phyloP scores from a whole-genome alignment of 768 basidiomycete genomes.

The Leccinum obscurum region DNA sequence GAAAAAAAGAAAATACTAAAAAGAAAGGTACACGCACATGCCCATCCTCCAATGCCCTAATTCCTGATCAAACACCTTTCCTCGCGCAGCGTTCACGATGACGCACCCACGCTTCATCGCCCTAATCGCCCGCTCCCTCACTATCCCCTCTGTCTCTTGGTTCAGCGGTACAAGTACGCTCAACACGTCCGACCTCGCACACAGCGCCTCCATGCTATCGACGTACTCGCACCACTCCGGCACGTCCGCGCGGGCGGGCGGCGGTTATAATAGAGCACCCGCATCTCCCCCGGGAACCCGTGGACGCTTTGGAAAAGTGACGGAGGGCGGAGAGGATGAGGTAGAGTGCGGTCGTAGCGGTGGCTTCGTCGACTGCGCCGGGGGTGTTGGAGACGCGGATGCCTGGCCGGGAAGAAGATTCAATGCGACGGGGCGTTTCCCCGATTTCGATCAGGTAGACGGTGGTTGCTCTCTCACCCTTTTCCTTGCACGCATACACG shows the following conservation, averaged over 20 bases:
- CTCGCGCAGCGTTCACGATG: conserved; percentile 85
- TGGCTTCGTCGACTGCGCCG: conserved; percentile 85
- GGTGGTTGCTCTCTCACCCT: conserved; percentile 59
- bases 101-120: conserved; percentile 75
- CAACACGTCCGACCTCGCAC: conserved; percentile 75
- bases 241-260: conserved; percentile 49
- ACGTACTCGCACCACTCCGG: conserved; percentile 82
- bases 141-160: conserved; percentile 58
- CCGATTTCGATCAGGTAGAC: too few relatives aligned
- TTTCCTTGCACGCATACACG: conserved; percentile 66
- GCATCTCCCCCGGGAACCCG: too few relatives aligned
- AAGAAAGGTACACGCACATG: conserved; percentile 57
- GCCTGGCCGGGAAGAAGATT: background rate
- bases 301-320: conserved; percentile 63
- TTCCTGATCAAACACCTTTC: conserved; percentile 88
- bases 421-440: too few relatives aligned
- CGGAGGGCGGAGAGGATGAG: conserved; percentile 77
- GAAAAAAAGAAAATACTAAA: accelerated
- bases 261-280: conserved; percentile 79
- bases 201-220: conserved; percentile 59
- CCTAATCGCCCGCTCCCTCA: conserved; percentile 52
- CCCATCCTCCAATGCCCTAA: conserved; percentile 80
- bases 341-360: conserved; percentile 85
- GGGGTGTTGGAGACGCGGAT: conserved; percentile 70
- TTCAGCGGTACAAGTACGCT: conserved; percentile 85